A percentile compares a stretch with the other conserved stretches of the same genome.
Evolutionary conservation across 345 rosid species (phyloP).

Genomic region (Salix viminalis): DNA sequence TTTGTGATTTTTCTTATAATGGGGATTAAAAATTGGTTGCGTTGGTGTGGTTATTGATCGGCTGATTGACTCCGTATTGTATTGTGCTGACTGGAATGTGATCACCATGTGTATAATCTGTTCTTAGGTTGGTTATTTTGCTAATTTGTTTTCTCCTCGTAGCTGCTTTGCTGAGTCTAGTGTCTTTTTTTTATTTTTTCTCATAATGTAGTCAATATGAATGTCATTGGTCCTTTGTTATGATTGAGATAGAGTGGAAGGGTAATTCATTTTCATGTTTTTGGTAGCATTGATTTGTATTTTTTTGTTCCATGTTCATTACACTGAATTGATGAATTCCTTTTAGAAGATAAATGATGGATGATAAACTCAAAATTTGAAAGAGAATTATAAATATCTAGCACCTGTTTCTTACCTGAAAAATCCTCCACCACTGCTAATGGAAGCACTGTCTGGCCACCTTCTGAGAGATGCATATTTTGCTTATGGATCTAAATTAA

Average conservation of each 20-base stretch:
- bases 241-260: no score
- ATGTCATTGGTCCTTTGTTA: no score
- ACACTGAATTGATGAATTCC: neutral
- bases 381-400: neutral
- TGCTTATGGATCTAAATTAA: neutral
- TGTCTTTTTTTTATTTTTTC: no score
- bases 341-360: neutral
- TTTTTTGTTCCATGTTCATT: no score
- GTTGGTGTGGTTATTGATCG: neutral
- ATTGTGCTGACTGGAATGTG: neutral
- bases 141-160: neutral
- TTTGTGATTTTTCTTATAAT: neutral
- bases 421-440: neutral
- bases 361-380: neutral
- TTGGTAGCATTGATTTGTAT: no score
- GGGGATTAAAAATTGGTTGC: neutral
- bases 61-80: neutral
- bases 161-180: neutral
- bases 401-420: neutral
- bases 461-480: neutral
- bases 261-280: no score
- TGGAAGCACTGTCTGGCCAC: neutral
- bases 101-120: neutral
- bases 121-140: neutral
- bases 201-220: no score